Conservation (phyloP, 139 green algal species). For the Closterium sp. region DNA sequence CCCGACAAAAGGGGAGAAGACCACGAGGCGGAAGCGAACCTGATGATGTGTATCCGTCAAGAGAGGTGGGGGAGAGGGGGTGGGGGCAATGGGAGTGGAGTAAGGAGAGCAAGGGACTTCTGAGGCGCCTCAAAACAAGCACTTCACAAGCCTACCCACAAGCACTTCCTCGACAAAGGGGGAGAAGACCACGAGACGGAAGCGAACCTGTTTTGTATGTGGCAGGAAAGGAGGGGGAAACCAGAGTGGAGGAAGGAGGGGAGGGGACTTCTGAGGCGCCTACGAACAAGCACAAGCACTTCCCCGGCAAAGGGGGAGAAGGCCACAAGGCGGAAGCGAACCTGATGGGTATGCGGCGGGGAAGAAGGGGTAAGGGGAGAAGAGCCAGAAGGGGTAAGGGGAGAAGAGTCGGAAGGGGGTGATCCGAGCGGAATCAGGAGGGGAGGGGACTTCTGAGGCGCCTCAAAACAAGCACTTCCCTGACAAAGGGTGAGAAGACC, state of each 20-base stretch:
- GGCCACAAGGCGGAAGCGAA: constrained; percentile 63
- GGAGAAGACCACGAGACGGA: constrained; percentile 83
- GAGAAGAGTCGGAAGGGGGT: constrained; percentile 62
- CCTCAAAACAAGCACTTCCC: no score
- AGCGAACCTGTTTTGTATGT: constrained; percentile 51
- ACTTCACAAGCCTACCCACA: constrained; percentile 57
- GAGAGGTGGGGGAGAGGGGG: no score
- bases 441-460: not conserved
- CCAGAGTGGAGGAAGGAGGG: not conserved
- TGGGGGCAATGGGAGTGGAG: no score
- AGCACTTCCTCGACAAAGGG: constrained; percentile 85
- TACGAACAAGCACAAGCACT: no score
- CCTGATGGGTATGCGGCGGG: not conserved
- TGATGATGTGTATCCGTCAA: not conserved
- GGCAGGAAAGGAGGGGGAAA: not conserved
- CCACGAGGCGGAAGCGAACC: constrained; percentile 72
- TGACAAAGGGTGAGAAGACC: no score
- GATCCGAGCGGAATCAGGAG: not conserved
- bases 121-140: no score
- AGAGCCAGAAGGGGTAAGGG: no score
- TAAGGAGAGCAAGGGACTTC: no score
- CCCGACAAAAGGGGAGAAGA: constrained; percentile 84
- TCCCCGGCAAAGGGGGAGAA: not conserved
- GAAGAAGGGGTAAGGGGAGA: not conserved
- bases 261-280: not conserved